Base-by-base conservation (phyloP, 2,329 filamentous ascomycete species). In the Monilinia laxa region DNA sequence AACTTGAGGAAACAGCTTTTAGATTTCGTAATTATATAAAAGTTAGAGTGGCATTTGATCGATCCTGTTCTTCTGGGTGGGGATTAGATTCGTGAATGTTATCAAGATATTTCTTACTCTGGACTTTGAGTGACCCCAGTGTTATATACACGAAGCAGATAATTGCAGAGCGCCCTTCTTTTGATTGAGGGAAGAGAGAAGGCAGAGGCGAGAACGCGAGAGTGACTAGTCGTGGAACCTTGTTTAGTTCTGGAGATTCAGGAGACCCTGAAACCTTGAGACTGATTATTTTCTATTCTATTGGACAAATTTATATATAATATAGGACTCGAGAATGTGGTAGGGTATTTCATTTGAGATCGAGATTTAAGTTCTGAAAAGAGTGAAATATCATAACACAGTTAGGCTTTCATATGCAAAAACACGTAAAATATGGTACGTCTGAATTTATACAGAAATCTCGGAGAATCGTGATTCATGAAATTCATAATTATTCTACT, bases 401-500 rank as follows among this genome's bases (percentile, higher is more conserved):
- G 18, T 12, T 3, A 20, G 16, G 3, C 11, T 47, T 11, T 23
- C 18, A 14, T 23, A 2, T 35, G 25, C 7, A 35, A 35, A n/a
- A 35, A 31, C 7, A 23, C 7, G 11, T 11, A 18, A 11, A 28
- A 28, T 2, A 16, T 4, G 11, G 5, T 18, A 16, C 12, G 2
- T 31, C 1, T 2, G n/a, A 35, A 3, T 6, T 9, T 5, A 5
- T 45, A 4, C 16, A 1, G 20, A n/a, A 12, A 3, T n/a, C 20
- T 31, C 16, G 16, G 23, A 58, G 23, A 20, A 45, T 45, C n/a
- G 4, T n/a, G 2, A 59, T 59, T 59, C 25, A 59, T 49, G n/a
- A 14, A 51, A 4, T 23, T 1, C 10, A 51, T 12, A 25, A 4
- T 23, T 49, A 18, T 42, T 59, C n/a, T 20, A 59, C 57, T 35